Evolutionary conservation across 768 basidiomycete species (phyloP), one percentile per base, ranked within the genome.

Genomic region (Erythrobasidium yunnanense): DNA sequence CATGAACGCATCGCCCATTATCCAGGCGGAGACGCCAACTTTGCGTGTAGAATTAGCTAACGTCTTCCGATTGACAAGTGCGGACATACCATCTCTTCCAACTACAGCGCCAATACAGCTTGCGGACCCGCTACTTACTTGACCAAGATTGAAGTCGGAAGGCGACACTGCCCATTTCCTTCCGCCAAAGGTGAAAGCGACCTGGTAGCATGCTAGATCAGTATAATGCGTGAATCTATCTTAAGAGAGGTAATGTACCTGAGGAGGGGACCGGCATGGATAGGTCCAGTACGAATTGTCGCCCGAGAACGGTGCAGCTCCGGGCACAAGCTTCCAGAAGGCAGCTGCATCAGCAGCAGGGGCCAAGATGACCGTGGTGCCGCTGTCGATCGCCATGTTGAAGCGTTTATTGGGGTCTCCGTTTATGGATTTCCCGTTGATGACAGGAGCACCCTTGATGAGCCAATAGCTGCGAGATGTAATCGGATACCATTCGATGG

Each of bases 181-280:
- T 6, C 22, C 23, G 38, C 80, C 80, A 69, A 84, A 82, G 0
- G 78, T 75, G 65, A 86, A 72, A 0, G 80, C 77, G 22, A 84
- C 34, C 29, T 65, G 49, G n/a, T n/a, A n/a, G n/a, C n/a, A n/a
- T n/a, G n/a, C n/a, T n/a, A n/a, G n/a, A n/a, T n/a, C n/a, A n/a
- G n/a, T n/a, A n/a, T n/a, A n/a, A n/a, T n/a, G n/a, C n/a, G n/a
- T n/a, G n/a, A n/a, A n/a, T n/a, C n/a, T n/a, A n/a, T n/a, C n/a
- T n/a, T n/a, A n/a, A n/a, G n/a, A n/a, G n/a, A n/a, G n/a, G n/a
- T n/a, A n/a, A n/a, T n/a, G n/a, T n/a, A n/a, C n/a, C n/a, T 73
- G 76, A 62, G 74, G 67, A 18, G 65, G 55, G 2, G 47, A n/a
- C 3, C 35, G 33, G 33, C 74, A 76, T 11, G 76, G 75, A 68